Conservation (phyloP, 1,139 yeast species). For the Lodderomyces orthopsilosis region DNA sequence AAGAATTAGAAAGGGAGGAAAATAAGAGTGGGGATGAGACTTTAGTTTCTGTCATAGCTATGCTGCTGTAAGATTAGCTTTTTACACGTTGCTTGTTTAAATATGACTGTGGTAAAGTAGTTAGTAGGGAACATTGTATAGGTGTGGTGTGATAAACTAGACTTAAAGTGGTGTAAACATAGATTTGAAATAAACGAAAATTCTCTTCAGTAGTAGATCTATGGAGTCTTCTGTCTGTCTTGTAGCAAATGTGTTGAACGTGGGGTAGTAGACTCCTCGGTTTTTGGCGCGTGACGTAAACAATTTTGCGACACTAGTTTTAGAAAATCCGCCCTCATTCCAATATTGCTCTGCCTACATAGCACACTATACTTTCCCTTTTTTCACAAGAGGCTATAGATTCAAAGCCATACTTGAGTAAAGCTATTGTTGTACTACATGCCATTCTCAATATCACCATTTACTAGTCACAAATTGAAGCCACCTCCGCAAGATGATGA, state of each 20-base stretch:
- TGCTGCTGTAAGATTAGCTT: no score
- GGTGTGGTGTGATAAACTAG: neutral
- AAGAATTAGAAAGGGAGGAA: neutral
- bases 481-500: conserved; percentile 13
- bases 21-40: neutral
- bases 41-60: no score
- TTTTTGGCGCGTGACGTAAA: no score
- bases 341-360: no score
- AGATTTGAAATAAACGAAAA: conserved; percentile 2
- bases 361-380: neutral
- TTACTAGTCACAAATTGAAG: neutral
- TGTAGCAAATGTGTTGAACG: no score
- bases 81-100: no score
- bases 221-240: no score
- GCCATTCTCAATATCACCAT: neutral
- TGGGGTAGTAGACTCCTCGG: no score
- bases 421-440: neutral
- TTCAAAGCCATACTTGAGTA: neutral
- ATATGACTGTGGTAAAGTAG: no score
- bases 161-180: neutral
- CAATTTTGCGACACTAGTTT: no score
- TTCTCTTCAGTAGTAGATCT: neutral
- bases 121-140: no score
- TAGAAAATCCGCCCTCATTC: no score
- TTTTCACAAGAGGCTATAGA: neutral